phyloP scores from a whole-genome alignment of 2,329 filamentous ascomycete genomes.

The Trichoderma guizhouense region DNA sequence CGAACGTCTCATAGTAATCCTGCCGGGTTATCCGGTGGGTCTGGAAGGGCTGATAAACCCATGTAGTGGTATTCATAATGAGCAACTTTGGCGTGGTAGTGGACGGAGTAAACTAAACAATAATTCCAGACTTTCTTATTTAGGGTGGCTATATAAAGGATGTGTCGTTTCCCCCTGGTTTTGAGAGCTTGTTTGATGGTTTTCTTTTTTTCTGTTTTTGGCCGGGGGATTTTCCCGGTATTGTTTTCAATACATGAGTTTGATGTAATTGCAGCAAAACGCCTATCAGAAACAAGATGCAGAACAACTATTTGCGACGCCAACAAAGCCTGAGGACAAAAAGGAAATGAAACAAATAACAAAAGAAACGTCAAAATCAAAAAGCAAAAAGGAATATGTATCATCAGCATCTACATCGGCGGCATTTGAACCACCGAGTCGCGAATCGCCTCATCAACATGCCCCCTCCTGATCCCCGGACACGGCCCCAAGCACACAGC shows the following conservation, averaged over 20 bases:
- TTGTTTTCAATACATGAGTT: neutral
- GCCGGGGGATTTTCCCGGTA: neutral
- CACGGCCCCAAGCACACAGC: constrained; percentile 8
- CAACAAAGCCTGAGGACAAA: neutral
- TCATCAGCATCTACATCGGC: neutral
- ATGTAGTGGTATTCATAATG: neutral
- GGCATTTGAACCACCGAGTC: constrained; percentile 1
- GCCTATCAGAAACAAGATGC: neutral
- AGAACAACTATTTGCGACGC: neutral
- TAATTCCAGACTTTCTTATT: neutral
- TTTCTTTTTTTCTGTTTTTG: neutral
- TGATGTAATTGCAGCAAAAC: neutral
- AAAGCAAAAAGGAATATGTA: neutral
- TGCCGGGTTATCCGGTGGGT: neutral
- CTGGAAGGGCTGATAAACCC: neutral
- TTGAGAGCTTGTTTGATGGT: neutral
- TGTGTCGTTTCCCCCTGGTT: neutral
- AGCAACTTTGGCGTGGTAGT: neutral
- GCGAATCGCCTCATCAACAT: constrained; percentile 12
- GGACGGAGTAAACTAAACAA: neutral
- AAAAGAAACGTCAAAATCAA: neutral
- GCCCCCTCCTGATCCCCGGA: constrained; percentile 5
- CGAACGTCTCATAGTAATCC: neutral
- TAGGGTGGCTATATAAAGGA: neutral
- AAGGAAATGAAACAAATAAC: neutral